Percentiles rank a stretch among this genome's conserved stretches.
Conservation (phyloP, 805 yeast species). For the Jamesozyma gamospora region DNA sequence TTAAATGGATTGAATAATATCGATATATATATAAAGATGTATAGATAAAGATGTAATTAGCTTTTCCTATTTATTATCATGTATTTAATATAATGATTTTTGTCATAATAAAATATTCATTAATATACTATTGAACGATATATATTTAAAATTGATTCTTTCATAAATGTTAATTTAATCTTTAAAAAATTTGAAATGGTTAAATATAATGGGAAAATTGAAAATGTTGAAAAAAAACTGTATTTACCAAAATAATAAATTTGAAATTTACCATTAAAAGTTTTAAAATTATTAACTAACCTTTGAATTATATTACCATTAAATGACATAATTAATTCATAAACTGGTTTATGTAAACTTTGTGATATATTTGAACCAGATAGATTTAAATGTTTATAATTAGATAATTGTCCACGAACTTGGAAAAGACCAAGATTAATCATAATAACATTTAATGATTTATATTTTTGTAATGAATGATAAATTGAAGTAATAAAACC, state of each 20-base stretch:
- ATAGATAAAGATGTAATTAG: too few relatives aligned
- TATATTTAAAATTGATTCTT: too few relatives aligned
- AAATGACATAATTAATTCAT: constrained; percentile 17
- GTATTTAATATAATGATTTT: neutral
- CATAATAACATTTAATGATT: constrained; percentile 10
- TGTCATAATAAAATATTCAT: too few relatives aligned
- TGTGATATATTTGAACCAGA: constrained; percentile 20
- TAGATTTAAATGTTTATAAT: constrained; percentile 21
- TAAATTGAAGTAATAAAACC: constrained; percentile 19
- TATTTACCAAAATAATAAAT: constrained; percentile 16
- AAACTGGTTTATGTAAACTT: constrained; percentile 20
- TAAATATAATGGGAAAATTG: constrained; percentile 1
- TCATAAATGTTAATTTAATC: too few relatives aligned
- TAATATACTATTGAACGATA: too few relatives aligned
- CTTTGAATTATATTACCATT: constrained; percentile 15
- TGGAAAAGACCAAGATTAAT: constrained; percentile 23
- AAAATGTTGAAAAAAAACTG: constrained; percentile 10
- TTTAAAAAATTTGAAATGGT: too few relatives aligned
- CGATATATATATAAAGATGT: too few relatives aligned
- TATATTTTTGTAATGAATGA: constrained; percentile 10
- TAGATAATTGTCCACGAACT: constrained; percentile 26
- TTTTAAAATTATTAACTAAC: constrained; percentile 6
- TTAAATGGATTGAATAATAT: too few relatives aligned
- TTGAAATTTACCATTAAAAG: constrained; percentile 9
- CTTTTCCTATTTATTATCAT: too few relatives aligned